Evolutionary conservation across 768 basidiomycete species (phyloP).

Genomic region (Amanita muscaria): DNA sequence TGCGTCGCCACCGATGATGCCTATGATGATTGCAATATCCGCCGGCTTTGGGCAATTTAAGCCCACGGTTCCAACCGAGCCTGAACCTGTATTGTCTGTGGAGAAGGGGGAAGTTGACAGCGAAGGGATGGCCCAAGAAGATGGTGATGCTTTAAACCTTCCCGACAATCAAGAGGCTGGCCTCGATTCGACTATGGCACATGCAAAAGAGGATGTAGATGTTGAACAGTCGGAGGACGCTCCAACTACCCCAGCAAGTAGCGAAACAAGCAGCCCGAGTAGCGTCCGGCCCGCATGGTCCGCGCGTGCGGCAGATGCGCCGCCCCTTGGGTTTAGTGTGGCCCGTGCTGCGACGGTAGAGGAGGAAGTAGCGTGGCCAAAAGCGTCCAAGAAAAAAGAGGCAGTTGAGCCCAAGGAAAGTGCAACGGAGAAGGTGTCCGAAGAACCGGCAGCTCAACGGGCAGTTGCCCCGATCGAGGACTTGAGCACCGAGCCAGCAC

Average conservation of each 20-base stretch:
- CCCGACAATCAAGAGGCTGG: neutral
- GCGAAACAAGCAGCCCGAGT: neutral
- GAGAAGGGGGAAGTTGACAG: neutral
- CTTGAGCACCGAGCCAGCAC: neutral
- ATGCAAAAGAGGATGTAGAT: neutral
- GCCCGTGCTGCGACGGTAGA: conserved; percentile 5
- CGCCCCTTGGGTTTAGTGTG: conserved; percentile 26
- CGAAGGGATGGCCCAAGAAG: too few species aligned
- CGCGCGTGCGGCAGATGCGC: conserved; percentile 33
- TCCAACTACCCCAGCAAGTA: neutral
- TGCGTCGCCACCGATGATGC: conserved; percentile 27
- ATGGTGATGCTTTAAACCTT: too few species aligned
- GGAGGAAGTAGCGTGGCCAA: conserved; percentile 6
- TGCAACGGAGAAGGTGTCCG: neutral
- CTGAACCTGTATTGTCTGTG: neutral
- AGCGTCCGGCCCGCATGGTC: conserved; percentile 27
- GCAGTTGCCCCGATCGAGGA: neutral
- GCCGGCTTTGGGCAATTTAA: conserved; percentile 5
- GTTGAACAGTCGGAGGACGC: neutral
- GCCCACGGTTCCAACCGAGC: neutral
- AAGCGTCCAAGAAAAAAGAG: neutral
- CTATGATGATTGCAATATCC: conserved; percentile 7
- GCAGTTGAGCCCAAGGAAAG: conserved; percentile 4
- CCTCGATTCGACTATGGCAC: too few species aligned
- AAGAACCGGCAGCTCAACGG: neutral